Conservation (phyloP, 441 rosid species). For the Populus tomentosa region DNA sequence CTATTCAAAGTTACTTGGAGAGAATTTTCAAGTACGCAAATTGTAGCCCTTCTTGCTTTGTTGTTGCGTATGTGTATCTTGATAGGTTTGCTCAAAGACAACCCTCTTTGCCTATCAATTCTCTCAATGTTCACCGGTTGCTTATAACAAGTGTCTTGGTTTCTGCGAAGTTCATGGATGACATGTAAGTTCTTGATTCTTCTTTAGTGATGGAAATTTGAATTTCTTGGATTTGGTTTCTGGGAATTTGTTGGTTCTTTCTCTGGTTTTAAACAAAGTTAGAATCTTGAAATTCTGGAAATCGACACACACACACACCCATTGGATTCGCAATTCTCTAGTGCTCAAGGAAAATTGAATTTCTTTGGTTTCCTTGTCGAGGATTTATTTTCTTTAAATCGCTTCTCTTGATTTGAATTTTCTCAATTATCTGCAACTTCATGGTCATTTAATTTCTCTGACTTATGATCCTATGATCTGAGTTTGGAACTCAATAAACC, state of each 20-base stretch:
- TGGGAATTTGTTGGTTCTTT: neutral
- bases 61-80: slow-evolving; percentile 84
- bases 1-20: slow-evolving; percentile 63
- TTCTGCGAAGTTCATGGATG: slow-evolving; percentile 92
- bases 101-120: slow-evolving; percentile 68
- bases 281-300: too few species aligned
- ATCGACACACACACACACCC: too few species aligned
- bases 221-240: neutral
- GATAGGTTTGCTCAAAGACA: slow-evolving; percentile 74
- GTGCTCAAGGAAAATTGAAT: neutral
- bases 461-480: slow-evolving; percentile 5
- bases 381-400: neutral
- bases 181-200: slow-evolving; percentile 47
- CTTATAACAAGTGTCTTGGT: slow-evolving; percentile 86
- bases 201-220: neutral
- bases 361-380: neutral
- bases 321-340: neutral
- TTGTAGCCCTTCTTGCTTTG: slow-evolving; percentile 81
- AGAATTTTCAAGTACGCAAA: slow-evolving; percentile 84
- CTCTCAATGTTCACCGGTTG: slow-evolving; percentile 83
- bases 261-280: neutral
- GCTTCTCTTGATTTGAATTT: neutral
- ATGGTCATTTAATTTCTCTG: neutral
- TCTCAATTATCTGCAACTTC: neutral
- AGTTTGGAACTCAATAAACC: neutral